phyloP scores from a whole-genome alignment of 2,329 filamentous ascomycete species.

The Keithomyces neogunnii region DNA sequence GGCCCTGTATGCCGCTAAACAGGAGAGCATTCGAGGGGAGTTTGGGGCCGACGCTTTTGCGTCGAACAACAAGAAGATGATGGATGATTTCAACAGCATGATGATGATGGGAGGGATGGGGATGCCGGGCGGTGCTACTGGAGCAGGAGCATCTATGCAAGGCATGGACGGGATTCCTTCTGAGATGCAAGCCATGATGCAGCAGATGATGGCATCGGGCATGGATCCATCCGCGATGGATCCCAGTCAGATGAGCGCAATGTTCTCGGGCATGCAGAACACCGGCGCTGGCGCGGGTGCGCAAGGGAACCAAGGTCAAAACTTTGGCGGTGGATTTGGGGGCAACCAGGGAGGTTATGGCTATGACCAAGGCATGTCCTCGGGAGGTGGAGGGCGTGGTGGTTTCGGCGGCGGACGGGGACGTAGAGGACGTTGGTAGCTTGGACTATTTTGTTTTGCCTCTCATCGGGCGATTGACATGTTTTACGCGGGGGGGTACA shows the following conservation, averaged over 20 bases:
- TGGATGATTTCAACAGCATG: constrained; percentile 60
- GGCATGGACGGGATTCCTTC: constrained; percentile 57
- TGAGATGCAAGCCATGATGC: constrained; percentile 62
- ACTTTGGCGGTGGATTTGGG: constrained; percentile 44
- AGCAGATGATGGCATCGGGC: constrained; percentile 59
- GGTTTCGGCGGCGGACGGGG: constrained; percentile 21
- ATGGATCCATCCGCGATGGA: constrained; percentile 63
- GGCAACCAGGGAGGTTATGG: constrained; percentile 44
- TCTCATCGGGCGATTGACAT: neutral
- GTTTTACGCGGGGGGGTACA: neutral
- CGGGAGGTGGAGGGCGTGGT: constrained; percentile 25
- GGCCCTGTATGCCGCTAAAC: constrained; percentile 87
- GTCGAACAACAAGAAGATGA: constrained; percentile 68
- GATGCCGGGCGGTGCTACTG: constrained; percentile 30
- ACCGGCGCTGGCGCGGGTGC: constrained; percentile 32
- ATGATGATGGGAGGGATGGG: constrained; percentile 53
- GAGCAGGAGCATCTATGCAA: constrained; percentile 32
- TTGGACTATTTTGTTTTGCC: neutral
- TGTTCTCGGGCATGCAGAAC: constrained; percentile 52
- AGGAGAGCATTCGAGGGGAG: constrained; percentile 69
- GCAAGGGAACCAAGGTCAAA: constrained; percentile 42
- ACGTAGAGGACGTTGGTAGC: constrained; percentile 20
- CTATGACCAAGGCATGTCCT: constrained; percentile 40
- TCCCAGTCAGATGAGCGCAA: constrained; percentile 45
- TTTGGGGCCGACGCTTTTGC: constrained; percentile 59